Base-by-base conservation (phyloP, 2,329 filamentous ascomycete genomes). In the Chlorencoelia australis region DNA sequence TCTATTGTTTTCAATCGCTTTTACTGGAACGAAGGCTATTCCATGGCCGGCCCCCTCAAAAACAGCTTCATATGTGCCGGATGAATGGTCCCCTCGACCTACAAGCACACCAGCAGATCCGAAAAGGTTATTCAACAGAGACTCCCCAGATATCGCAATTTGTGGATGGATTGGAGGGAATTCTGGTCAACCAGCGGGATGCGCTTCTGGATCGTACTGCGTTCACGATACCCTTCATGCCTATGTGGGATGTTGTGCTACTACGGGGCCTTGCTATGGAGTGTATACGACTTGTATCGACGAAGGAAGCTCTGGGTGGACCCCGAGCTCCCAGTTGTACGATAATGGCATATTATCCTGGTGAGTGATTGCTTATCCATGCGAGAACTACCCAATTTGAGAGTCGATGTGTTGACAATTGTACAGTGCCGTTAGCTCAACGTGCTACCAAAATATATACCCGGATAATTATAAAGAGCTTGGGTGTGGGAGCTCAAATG, bases 91-190 rank as follows among this genome's bases (percentile, higher is more conserved):
- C 11, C 52, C 52, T 18, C 33, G 41, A 30, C 52, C 52, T 14
- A 55, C 52, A n/a, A 35, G 38, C 11, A 35, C 42, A 3, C 43
- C 46, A n/a, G 33, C 21, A 11, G 37, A 48, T 13, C 45, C 47
- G 20, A 36, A 35, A 20, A 37, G 39, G 10, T 27, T 55, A 6
- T 52, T 55, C 33, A 51, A 47, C 38, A 47, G 49, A 35, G 39
- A 29, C 17, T 45, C 45, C 6, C 37, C 51, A 2, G 45, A 45
- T 37, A 43, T 49, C 4, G 41, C 43, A 35, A 37, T 54, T 21
- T 55, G 53, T 38, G 53, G 53, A n/a, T 55, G 53, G 53, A 36
- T 51, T 37, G 50, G 46, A 22, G 53, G 51, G 13, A 42, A 42
- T 27, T 32, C 31, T 10, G 41, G 38, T 13, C 36, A 33, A 4